A percentile compares a stretch with the other conserved stretches of the same genome.
These are phyloP conservation scores for Skeletonema costatum DNA, from an alignment of 108 stramenopile genomes.

Conservation along the genomic window DNA sequence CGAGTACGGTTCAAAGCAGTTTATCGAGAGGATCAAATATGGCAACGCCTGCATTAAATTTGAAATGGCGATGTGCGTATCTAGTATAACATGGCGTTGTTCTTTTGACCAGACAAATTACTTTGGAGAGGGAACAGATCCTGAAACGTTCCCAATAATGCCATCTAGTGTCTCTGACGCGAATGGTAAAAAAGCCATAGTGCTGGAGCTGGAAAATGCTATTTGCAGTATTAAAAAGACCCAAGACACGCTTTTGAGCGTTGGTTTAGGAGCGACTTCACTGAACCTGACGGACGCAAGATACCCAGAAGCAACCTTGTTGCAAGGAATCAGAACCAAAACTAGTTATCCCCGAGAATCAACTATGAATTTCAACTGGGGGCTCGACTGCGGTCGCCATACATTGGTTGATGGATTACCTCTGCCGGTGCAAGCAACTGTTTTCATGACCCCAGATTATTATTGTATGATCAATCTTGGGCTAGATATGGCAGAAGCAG, in stretches of 20 bases:
- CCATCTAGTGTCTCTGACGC: background rate
- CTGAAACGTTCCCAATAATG: background rate
- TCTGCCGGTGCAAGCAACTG: conserved; percentile 65
- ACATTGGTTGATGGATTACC: conserved; percentile 54
- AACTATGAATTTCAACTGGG: conserved; percentile 73
- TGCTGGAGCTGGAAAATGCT: conserved; percentile 41
- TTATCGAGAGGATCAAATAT: conserved; percentile 44
- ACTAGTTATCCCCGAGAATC: background rate
- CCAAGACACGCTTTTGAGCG: conserved; percentile 29
- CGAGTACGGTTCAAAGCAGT: conserved; percentile 75
- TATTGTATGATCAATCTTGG: conserved; percentile 81
- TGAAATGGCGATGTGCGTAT: conserved; percentile 12
- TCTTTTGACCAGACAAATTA: conserved; percentile 31
- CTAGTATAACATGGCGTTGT: conserved; percentile 4
- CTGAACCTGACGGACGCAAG: conserved; percentile 57
- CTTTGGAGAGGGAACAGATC: conserved; percentile 10
- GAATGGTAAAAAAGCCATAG: conserved; percentile 16
- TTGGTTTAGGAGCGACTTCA: conserved; percentile 46
- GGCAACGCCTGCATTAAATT: background rate
- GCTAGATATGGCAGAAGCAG: conserved; percentile 48
- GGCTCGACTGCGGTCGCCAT: conserved; percentile 63
- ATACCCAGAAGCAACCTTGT: background rate
- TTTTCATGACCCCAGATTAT: conserved; percentile 81
- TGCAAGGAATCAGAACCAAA: conserved; percentile 14
- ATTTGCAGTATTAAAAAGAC: conserved; percentile 52